These are phyloP conservation scores for Xanthoparmelia taractica DNA, from an alignment of 495 filamentous ascomycete species.

Conservation along the genomic window DNA sequence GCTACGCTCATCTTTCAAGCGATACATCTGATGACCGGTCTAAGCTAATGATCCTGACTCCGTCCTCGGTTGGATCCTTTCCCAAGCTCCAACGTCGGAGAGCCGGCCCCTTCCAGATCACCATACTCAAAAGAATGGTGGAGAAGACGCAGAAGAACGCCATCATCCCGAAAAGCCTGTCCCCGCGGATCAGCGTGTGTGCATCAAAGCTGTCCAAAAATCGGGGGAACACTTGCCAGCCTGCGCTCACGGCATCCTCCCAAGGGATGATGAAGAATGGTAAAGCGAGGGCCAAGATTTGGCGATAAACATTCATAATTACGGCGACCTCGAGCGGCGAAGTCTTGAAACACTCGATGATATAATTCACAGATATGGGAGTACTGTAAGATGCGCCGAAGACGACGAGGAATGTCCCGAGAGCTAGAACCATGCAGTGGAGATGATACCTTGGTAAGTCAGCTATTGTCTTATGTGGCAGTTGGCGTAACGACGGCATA, in stretches of 20 bases:
- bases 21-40: too few relatives aligned
- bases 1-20: too few relatives aligned
- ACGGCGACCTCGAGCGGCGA: slow-evolving; percentile 31
- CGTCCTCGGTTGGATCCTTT: neutral
- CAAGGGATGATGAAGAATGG: slow-evolving; percentile 36
- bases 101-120: neutral
- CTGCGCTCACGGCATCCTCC: slow-evolving; percentile 31
- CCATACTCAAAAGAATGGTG: neutral
- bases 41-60: too few relatives aligned
- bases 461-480: neutral
- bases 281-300: slow-evolving; percentile 32
- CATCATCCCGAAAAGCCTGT: slow-evolving; percentile 34
- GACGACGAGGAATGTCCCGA: slow-evolving; percentile 35
- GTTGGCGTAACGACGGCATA: slow-evolving; percentile 33
- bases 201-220: neutral
- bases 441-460: neutral
- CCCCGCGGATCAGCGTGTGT: neutral
- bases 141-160: slow-evolving; percentile 30
- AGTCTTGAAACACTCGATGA: slow-evolving; percentile 35
- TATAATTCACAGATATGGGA: slow-evolving; percentile 38
- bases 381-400: slow-evolving; percentile 30
- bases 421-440: slow-evolving; percentile 31
- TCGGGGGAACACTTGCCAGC: slow-evolving; percentile 26
- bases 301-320: slow-evolving; percentile 30
- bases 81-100: neutral